phyloP scores from a whole-genome alignment of 179 eudicot genomes.

The Gypsophila paniculata region DNA sequence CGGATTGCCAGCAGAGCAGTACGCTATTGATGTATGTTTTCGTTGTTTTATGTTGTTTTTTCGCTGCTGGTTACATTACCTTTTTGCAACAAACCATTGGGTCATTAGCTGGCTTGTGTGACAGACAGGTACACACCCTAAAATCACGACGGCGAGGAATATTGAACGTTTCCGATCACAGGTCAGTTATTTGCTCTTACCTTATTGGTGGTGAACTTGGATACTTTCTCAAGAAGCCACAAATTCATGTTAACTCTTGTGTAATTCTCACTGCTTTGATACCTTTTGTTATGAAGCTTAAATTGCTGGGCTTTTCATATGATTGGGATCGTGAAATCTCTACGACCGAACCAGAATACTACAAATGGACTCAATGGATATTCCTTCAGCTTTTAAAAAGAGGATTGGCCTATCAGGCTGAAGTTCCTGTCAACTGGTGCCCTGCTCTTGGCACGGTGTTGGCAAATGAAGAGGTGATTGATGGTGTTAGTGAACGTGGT shows the following conservation, averaged over 20 bases:
- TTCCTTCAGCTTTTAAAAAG: constrained; percentile 90
- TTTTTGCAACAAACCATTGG: constrained; percentile 20
- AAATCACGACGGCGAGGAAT: constrained; percentile 80
- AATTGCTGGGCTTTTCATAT: constrained; percentile 89
- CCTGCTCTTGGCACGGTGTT: constrained; percentile 98
- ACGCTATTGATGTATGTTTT: constrained; percentile 79
- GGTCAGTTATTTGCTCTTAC: constrained; percentile 35
- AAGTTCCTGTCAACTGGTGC: constrained; percentile 99
- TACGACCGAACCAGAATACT: constrained; percentile 93
- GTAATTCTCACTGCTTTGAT: constrained; percentile 21
- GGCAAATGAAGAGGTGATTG: constrained; percentile 98
- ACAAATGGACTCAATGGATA: constrained; percentile 99
- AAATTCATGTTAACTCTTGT: constrained; percentile 4
- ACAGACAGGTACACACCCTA: constrained; percentile 99
- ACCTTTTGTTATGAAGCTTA: constrained; percentile 49
- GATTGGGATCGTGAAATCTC: constrained; percentile 99
- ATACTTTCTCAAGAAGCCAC: constrained; percentile 2
- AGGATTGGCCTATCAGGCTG: constrained; percentile 99
- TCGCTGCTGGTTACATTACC: constrained; percentile 13
- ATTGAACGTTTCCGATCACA: constrained; percentile 76
- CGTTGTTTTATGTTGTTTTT: constrained; percentile 17
- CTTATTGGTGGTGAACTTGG: not conserved
- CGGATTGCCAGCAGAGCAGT: constrained; percentile 99
- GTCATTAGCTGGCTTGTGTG: constrained; percentile 36
- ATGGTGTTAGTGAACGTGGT: constrained; percentile 99